Evolutionary conservation across 2,329 filamentous ascomycete species (phyloP).

Genomic region (Apiospora saccharicola): DNA sequence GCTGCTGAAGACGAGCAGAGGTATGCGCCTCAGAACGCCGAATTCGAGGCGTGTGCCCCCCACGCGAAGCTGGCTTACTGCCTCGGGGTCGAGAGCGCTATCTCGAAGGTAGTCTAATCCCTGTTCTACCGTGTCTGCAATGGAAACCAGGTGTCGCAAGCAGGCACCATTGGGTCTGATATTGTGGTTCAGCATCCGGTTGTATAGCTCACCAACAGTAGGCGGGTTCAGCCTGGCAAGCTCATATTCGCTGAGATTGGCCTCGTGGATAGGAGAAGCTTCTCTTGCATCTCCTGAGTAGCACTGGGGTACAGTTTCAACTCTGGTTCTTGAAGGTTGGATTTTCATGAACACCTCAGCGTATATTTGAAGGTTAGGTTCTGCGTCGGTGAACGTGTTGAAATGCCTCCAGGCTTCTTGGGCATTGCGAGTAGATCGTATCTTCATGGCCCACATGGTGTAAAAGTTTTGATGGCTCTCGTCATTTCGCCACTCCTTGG

Average conservation of each 20-base stretch:
- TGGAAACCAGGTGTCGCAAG: constrained; percentile 62
- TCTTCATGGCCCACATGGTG: constrained; percentile 60
- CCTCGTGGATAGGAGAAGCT: constrained; percentile 59
- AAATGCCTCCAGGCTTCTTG: constrained; percentile 64
- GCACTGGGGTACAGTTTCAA: constrained; percentile 37
- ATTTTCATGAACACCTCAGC: constrained; percentile 68
- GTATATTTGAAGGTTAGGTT: constrained; percentile 59
- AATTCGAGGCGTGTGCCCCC: constrained; percentile 31
- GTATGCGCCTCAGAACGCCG: constrained; percentile 39
- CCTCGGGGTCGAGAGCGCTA: constrained; percentile 41
- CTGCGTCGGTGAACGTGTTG: constrained; percentile 31
- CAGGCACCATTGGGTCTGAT: constrained; percentile 57
- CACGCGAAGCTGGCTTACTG: constrained; percentile 33
- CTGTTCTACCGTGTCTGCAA: constrained; percentile 55
- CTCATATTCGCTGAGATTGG: constrained; percentile 70
- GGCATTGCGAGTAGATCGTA: constrained; percentile 66
- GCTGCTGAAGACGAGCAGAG: constrained; percentile 52
- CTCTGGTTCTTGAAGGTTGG: constrained; percentile 43
- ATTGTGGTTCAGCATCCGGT: constrained; percentile 60
- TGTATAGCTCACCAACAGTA: constrained; percentile 63
- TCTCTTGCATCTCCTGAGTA: constrained; percentile 69
- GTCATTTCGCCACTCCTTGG: constrained; percentile 40
- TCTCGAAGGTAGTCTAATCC: constrained; percentile 60
- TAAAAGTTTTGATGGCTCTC: constrained; percentile 45
- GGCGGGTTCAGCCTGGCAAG: constrained; percentile 69